Conservation (phyloP, 2,329 filamentous ascomycete genomes). For the Pestalotiopsis sp. region DNA sequence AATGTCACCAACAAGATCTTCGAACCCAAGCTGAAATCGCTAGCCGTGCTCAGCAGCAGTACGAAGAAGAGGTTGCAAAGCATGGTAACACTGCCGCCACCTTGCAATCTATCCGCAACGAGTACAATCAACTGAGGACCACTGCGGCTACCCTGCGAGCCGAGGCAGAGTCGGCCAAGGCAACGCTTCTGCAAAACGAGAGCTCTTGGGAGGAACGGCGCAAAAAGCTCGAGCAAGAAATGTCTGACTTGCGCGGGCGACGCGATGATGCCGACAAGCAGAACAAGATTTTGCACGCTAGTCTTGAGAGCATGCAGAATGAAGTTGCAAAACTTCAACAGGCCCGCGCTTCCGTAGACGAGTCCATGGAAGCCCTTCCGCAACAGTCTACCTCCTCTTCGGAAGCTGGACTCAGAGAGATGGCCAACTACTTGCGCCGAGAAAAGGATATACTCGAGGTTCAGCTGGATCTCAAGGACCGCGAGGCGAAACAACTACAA, state of each 20-base stretch:
- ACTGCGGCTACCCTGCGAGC: slow-evolving; percentile 74
- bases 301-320: slow-evolving; percentile 79
- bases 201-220: slow-evolving; percentile 85
- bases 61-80: slow-evolving; percentile 91
- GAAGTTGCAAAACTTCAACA: slow-evolving; percentile 83
- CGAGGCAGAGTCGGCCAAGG: slow-evolving; percentile 84
- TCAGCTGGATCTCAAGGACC: slow-evolving; percentile 86
- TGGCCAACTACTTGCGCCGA: slow-evolving; percentile 86
- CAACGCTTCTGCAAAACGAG: slow-evolving; percentile 77
- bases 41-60: slow-evolving; percentile 89
- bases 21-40: slow-evolving; percentile 94
- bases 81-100: slow-evolving; percentile 93
- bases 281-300: slow-evolving; percentile 86
- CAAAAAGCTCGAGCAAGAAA: slow-evolving; percentile 80
- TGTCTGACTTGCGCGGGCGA: slow-evolving; percentile 74
- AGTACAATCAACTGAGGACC: slow-evolving; percentile 81
- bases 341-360: slow-evolving; percentile 59
- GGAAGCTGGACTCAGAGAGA: slow-evolving; percentile 79
- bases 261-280: slow-evolving; percentile 85
- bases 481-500: slow-evolving; percentile 85
- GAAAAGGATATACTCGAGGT: slow-evolving; percentile 98
- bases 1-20: slow-evolving; percentile 87
- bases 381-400: slow-evolving; percentile 57
- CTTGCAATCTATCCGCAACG: slow-evolving; percentile 75
- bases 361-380: slow-evolving; percentile 55